Percentiles rank a stretch among this genome's conserved stretches.
Evolutionary conservation across 1,139 yeast genomes (phyloP).

Genomic region (Debaryomyces subglobosus): DNA sequence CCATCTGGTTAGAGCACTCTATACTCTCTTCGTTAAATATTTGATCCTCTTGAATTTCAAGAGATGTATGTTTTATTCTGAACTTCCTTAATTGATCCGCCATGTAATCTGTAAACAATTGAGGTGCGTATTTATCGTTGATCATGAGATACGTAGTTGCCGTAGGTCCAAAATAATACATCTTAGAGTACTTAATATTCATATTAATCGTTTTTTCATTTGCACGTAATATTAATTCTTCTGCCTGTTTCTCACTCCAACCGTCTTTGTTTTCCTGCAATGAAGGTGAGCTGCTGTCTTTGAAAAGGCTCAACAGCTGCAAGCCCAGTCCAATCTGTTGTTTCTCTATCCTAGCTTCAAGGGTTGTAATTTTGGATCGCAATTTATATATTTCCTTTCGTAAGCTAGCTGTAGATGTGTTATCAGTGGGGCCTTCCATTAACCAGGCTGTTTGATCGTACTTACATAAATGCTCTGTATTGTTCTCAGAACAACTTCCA

Average conservation of each 20-base stretch:
- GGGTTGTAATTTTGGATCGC: background rate
- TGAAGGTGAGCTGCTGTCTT: background rate
- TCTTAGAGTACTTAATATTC: background rate
- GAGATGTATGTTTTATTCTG: background rate
- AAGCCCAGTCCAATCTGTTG: background rate
- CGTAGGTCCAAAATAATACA: background rate
- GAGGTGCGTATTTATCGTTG: background rate
- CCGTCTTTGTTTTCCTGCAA: background rate
- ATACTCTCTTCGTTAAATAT: background rate
- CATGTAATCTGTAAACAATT: background rate
- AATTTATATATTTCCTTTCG: background rate
- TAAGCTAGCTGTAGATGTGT: background rate
- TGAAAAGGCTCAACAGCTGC: background rate
- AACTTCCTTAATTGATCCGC: background rate
- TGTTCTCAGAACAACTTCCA: slow-evolving; percentile 25
- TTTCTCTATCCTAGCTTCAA: background rate
- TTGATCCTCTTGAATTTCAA: background rate
- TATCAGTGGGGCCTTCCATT: background rate
- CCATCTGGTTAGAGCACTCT: background rate
- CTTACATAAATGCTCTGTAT: slow-evolving; percentile 22
- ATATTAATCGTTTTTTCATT: background rate
- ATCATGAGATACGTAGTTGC: background rate
- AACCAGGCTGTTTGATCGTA: slow-evolving; percentile 23
- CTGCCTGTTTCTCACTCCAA: background rate
- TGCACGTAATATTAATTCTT: background rate